Base-by-base conservation (phyloP, 2,329 filamentous ascomycete species). In the Talaromyces sp. region DNA sequence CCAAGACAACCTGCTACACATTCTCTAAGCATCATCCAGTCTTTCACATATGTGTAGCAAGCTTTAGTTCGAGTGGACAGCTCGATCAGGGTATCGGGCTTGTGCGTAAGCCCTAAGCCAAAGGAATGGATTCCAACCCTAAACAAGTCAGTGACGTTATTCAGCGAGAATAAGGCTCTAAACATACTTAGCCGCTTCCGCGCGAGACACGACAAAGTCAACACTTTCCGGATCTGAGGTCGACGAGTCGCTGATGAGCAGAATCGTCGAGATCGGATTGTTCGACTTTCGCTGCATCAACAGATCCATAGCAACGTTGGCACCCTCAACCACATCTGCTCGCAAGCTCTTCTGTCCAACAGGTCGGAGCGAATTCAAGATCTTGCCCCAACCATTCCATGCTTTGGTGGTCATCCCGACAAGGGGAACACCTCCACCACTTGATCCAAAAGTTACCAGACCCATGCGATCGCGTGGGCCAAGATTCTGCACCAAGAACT, bases 21-120 rank as follows among this genome's bases (percentile, higher is more conserved):
- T 76, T 99, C 95, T 31, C 95, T 89, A 39, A 99, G 84, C 93
- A 98, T 99, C 93, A 98, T 98, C 95, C 95, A 99, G 76, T 99
- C 95, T 78, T 98, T 99, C 69, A 99, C 93, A 71, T 98, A 99
- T 1, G 92, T 96, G 73, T 98, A 99, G 1, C 92, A 96, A 4
- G 93, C 95, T 79, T 98, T 99, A 3, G 95, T 99, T 65, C 92
- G 86, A 6, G 91, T 95, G 0, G 95, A 98, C 12, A 99, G 81
- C 77, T 98, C 93, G 66, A 99, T 96, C 92, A 99, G 96, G 0
- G 93, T 97, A 73, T 99, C 95, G 5, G 95, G 95, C 78, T 98
- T 98, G 78, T 99, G 95, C 0, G 93, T 98, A 81, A 97, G 87
- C 58, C 95, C 95, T 18, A 99, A 84, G 37, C 95, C 95, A 70